phyloP scores from a whole-genome alignment of 306 rosid genomes.

The Vigna angularis region DNA sequence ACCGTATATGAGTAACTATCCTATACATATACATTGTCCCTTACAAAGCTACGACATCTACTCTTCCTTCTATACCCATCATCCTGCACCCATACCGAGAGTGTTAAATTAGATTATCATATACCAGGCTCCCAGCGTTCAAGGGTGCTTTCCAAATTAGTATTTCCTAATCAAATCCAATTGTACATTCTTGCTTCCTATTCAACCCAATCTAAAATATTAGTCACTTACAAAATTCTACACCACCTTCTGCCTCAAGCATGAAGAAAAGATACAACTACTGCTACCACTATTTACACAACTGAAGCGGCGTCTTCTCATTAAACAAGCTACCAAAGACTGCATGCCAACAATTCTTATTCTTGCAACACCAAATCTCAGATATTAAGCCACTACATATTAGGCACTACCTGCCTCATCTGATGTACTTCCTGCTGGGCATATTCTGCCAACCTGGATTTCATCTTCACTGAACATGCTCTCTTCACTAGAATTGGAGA shows the following conservation, averaged over 20 bases:
- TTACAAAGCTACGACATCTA: conserved; percentile 16
- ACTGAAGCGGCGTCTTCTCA: conserved; percentile 28
- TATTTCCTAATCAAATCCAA: conserved; percentile 44
- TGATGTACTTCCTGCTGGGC: conserved; percentile 71
- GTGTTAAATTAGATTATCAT: conserved; percentile 19
- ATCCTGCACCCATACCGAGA: neutral
- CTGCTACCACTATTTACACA: conserved; percentile 48
- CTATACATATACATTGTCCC: conserved; percentile 24
- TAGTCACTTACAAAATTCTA: conserved; percentile 43
- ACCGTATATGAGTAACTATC: conserved; percentile 17
- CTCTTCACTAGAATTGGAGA: conserved; percentile 83
- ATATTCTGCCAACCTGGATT: conserved; percentile 61
- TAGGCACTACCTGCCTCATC: conserved; percentile 69
- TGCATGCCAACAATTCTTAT: conserved; percentile 36
- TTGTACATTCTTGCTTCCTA: conserved; percentile 42
- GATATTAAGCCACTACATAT: conserved; percentile 31
- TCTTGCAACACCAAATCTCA: conserved; percentile 25
- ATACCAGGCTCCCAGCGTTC: conserved; percentile 4
- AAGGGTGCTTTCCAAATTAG: conserved; percentile 36
- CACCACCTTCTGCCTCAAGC: conserved; percentile 34
- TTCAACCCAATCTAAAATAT: conserved; percentile 28
- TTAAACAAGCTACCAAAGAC: conserved; percentile 27
- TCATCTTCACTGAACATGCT: conserved; percentile 85
- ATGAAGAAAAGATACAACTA: conserved; percentile 35
- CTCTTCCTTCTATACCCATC: neutral